Conservation (phyloP, 2,329 filamentous ascomycete species). For the Cadophora luteo-olivacea region DNA sequence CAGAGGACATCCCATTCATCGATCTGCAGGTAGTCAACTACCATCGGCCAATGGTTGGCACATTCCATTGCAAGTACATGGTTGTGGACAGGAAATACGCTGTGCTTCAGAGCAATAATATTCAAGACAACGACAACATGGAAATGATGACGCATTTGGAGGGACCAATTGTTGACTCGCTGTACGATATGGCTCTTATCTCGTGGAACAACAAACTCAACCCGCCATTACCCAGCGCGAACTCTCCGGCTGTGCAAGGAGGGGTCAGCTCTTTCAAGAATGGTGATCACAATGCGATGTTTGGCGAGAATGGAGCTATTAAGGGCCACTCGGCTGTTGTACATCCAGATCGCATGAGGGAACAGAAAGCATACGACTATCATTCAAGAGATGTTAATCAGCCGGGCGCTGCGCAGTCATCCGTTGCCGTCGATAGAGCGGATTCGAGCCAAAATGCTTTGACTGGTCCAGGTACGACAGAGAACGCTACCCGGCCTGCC, state of each 20-base stretch:
- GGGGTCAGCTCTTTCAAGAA: constrained; percentile 34
- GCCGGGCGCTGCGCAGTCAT: constrained; percentile 17
- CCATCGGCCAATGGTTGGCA: constrained; percentile 73
- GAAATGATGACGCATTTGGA: constrained; percentile 83
- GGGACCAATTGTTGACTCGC: constrained; percentile 75
- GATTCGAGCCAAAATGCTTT: constrained; percentile 16
- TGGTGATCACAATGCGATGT: constrained; percentile 39
- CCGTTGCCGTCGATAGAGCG: neutral
- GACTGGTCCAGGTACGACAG: constrained; percentile 31
- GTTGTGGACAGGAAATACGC: constrained; percentile 76
- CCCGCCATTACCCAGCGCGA: constrained; percentile 62
- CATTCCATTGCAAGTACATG: constrained; percentile 81
- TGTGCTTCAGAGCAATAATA: constrained; percentile 79
- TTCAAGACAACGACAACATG: constrained; percentile 78
- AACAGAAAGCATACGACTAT: constrained; percentile 33
- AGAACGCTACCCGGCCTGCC: constrained; percentile 30
- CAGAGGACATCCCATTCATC: constrained; percentile 72
- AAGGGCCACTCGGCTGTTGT: constrained; percentile 39
- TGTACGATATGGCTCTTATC: constrained; percentile 77
- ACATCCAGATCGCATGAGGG: constrained; percentile 27
- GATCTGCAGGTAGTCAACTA: constrained; percentile 77
- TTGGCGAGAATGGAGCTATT: constrained; percentile 43
- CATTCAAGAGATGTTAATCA: constrained; percentile 31
- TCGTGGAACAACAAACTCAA: constrained; percentile 72
- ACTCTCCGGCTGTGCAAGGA: constrained; percentile 54